Percentiles rank a stretch among this genome's conserved stretches.
These are phyloP conservation scores for Stephania yunnanensis DNA, from an alignment of 164 flowering plant genomes.

Conservation along the genomic window DNA sequence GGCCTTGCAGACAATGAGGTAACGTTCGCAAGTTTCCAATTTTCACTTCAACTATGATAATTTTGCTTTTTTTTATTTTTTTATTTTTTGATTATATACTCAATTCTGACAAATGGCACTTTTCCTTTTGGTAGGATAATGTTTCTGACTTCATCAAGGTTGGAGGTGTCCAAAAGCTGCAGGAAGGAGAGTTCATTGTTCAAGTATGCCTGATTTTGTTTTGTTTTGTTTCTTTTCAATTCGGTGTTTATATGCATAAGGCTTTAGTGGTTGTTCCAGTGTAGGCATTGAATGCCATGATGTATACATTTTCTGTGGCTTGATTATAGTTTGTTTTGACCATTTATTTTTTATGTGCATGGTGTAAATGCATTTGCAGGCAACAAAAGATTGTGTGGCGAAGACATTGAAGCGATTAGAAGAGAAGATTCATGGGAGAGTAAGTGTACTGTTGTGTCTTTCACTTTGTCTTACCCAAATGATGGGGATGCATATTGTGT, in stretches of 20 bases:
- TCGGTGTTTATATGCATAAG: background rate
- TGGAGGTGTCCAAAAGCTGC: constrained; percentile 96
- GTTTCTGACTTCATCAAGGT: constrained; percentile 86
- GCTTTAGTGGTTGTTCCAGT: background rate
- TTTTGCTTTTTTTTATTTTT: background rate
- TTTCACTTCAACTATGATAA: background rate
- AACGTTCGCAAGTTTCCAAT: constrained; percentile 3
- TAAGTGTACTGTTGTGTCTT: constrained; percentile 29
- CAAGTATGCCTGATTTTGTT: constrained; percentile 48
- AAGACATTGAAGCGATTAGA: constrained; percentile 93
- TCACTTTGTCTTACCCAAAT: background rate
- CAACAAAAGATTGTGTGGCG: constrained; percentile 96
- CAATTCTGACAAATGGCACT: background rate
- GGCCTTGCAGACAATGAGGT: constrained; percentile 99
- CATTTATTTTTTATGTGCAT: background rate
- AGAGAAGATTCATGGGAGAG: constrained; percentile 91
- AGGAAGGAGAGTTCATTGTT: constrained; percentile 95
- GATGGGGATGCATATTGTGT: background rate
- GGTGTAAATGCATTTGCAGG: constrained; percentile 35
- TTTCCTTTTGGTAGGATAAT: constrained; percentile 58
- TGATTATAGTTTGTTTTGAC: constrained; percentile 4
- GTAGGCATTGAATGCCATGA: background rate
- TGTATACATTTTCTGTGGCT: background rate
- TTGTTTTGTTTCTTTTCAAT: background rate
- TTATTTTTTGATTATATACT: background rate